Evolutionary conservation across 768 basidiomycete genomes (phyloP).

Genomic region (Harrya chromipes): DNA sequence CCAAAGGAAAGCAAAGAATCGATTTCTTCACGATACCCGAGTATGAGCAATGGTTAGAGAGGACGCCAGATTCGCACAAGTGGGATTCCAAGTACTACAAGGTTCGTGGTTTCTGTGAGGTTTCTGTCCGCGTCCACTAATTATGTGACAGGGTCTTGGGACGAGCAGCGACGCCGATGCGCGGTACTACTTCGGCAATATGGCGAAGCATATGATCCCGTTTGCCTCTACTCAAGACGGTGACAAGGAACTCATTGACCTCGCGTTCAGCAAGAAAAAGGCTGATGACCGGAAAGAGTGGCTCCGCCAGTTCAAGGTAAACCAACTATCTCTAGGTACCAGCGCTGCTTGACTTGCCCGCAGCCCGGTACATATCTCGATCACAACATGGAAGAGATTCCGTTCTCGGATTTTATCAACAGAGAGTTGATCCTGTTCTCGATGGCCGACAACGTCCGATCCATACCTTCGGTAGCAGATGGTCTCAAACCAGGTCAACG

Average conservation of each 20-base stretch:
- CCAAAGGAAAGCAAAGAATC: constrained; percentile 71
- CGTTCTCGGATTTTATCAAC: constrained; percentile 95
- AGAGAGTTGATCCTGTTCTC: constrained; percentile 97
- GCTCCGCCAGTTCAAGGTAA: constrained; percentile 87
- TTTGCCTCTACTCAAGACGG: constrained; percentile 79
- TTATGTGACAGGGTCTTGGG: constrained; percentile 78
- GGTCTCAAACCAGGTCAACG: constrained; percentile 97
- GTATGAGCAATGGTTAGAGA: constrained; percentile 88
- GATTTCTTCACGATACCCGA: constrained; percentile 98
- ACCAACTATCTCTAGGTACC: neutral
- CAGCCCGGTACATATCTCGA: constrained; percentile 94
- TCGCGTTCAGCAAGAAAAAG: constrained; percentile 99
- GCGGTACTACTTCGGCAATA: constrained; percentile 87
- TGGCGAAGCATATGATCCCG: constrained; percentile 92
- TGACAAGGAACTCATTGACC: constrained; percentile 87
- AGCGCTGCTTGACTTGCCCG: constrained; percentile 3
- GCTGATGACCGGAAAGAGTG: constrained; percentile 98
- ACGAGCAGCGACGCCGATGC: constrained; percentile 89
- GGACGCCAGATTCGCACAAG: constrained; percentile 67
- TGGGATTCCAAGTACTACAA: constrained; percentile 98
- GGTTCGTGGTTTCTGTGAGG: constrained; percentile 44
- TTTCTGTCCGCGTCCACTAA: neutral
- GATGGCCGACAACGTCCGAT: constrained; percentile 98
- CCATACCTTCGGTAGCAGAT: constrained; percentile 91
- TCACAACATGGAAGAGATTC: constrained; percentile 82